These are phyloP conservation scores for Trichoderma sp. DNA, from an alignment of 2,329 filamentous ascomycete species.

Conservation along the genomic window DNA sequence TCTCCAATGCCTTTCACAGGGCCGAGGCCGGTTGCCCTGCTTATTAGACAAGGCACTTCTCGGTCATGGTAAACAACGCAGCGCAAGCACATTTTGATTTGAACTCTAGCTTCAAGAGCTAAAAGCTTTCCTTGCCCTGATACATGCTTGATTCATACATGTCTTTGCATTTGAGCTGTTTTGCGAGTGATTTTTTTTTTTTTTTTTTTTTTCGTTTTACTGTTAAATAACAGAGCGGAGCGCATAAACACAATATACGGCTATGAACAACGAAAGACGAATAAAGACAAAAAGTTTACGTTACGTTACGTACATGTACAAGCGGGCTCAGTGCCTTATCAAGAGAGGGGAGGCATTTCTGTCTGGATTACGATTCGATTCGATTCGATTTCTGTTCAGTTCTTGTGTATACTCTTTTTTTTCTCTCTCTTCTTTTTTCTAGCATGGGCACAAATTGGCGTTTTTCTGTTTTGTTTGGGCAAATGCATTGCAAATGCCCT, in stretches of 20 bases:
- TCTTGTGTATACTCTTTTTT: conserved; percentile 7
- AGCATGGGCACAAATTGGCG: conserved; percentile 8
- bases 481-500: neutral
- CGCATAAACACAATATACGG: neutral
- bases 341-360: neutral
- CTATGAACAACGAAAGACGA: neutral
- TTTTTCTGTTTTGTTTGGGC: neutral
- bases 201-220: neutral
- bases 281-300: neutral
- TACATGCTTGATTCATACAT: neutral
- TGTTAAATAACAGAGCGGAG: neutral
- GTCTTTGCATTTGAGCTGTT: neutral
- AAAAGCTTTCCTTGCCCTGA: neutral
- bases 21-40: conserved; percentile 62
- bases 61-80: neutral
- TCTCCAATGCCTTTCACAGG: conserved; percentile 72
- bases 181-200: neutral
- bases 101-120: neutral
- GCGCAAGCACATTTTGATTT: neutral
- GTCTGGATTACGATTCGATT: neutral
- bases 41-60: conserved; percentile 40
- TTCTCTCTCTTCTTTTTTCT: neutral
- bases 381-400: neutral
- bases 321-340: conserved; percentile 8
- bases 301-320: conserved; percentile 5